A percentile compares a stretch with the other conserved stretches of the same genome.
Evolutionary conservation across 2,329 filamentous ascomycete genomes (phyloP).

Genomic region (Claviceps lovelessii): DNA sequence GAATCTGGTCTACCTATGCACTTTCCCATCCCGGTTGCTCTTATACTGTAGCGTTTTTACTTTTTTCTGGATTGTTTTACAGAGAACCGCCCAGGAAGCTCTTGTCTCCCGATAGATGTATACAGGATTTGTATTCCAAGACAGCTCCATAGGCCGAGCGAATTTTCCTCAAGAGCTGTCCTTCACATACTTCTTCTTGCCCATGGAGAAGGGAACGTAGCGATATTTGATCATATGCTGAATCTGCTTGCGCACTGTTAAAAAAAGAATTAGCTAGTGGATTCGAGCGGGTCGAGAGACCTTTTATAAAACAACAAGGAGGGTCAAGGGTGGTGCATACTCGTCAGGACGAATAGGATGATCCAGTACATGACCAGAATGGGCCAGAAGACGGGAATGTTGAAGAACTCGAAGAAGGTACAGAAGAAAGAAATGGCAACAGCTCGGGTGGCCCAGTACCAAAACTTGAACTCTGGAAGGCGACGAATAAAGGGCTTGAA

Average conservation of each 20-base stretch:
- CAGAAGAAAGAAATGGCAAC: conserved; percentile 71
- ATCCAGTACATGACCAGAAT: conserved; percentile 98
- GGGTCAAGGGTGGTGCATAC: conserved; percentile 39
- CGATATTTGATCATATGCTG: conserved; percentile 99
- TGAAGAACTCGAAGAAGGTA: conserved; percentile 88
- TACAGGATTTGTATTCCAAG: neutral
- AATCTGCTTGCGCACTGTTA: conserved; percentile 95
- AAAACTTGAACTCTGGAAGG: conserved; percentile 98
- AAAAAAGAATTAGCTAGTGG: neutral
- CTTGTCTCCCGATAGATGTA: neutral
- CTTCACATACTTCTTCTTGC: conserved; percentile 70
- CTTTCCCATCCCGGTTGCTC: neutral
- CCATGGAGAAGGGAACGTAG: conserved; percentile 86
- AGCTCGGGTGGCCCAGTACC: conserved; percentile 87
- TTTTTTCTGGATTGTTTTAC: neutral
- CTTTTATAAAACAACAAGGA: neutral
- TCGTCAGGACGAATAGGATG: conserved; percentile 89
- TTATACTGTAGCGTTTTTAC: neutral
- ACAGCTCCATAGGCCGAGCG: neutral
- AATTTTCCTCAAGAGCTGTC: conserved; percentile 31
- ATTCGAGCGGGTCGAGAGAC: neutral
- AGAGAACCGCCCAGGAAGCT: neutral
- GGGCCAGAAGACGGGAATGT: conserved; percentile 98
- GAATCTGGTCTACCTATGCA: neutral
- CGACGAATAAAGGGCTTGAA: conserved; percentile 94